These are phyloP conservation scores for Phytophthora ramorum DNA, from an alignment of 352 stramenopile genomes.

Conservation along the genomic window DNA sequence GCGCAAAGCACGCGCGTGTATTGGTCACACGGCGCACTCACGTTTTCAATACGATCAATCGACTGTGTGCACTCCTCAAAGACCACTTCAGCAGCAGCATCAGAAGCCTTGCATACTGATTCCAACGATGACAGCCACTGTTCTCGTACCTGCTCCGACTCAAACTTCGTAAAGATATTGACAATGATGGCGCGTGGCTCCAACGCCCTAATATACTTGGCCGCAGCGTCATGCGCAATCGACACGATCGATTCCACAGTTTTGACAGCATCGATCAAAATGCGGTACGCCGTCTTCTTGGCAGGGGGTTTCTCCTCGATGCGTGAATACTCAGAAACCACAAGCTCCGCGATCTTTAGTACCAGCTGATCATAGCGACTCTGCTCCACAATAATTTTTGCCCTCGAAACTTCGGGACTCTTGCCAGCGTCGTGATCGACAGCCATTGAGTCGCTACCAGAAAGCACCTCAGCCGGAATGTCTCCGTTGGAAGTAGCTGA, in stretches of 20 bases:
- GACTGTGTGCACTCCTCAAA: slow-evolving; percentile 80
- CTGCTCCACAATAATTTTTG: slow-evolving; percentile 64
- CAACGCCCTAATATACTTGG: slow-evolving; percentile 67
- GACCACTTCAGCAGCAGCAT: slow-evolving; percentile 48
- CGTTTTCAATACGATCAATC: slow-evolving; percentile 65
- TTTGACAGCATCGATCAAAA: slow-evolving; percentile 87
- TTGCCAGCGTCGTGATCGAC: slow-evolving; percentile 5
- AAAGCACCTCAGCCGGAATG: slow-evolving; percentile 19
- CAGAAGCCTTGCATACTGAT: slow-evolving; percentile 67
- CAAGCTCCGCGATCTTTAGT: slow-evolving; percentile 78
- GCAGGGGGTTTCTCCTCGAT: slow-evolving; percentile 38
- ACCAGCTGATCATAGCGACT: slow-evolving; percentile 76
- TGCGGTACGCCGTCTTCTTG: slow-evolving; percentile 67
- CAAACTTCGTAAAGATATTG: slow-evolving; percentile 65
- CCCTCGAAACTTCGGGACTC: slow-evolving; percentile 27
- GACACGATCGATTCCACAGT: slow-evolving; percentile 82
- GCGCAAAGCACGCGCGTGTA: slow-evolving; percentile 77
- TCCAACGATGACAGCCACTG: slow-evolving; percentile 87
- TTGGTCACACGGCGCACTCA: slow-evolving; percentile 70
- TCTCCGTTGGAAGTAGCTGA: slow-evolving; percentile 41
- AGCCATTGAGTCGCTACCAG: slow-evolving; percentile 22
- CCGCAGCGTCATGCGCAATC: slow-evolving; percentile 66
- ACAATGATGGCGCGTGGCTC: slow-evolving; percentile 54
- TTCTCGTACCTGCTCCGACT: slow-evolving; percentile 82
- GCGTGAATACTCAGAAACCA: slow-evolving; percentile 73